Conservation (phyloP, 1,139 yeast genomes). For the Suhomyces panamericanus region DNA sequence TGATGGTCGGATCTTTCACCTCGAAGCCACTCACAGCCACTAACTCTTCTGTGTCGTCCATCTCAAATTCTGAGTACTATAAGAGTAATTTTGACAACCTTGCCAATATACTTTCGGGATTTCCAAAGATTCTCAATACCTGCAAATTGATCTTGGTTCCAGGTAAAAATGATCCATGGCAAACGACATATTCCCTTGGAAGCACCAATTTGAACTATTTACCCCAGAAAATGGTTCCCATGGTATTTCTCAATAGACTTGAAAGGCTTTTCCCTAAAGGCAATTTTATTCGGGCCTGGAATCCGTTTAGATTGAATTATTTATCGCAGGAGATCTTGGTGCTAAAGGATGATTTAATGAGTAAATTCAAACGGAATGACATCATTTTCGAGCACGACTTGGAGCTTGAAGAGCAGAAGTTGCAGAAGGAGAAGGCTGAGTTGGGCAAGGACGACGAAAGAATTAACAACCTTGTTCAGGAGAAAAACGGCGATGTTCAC, state of each 20-base stretch:
- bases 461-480: slow-evolving; percentile 15
- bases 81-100: slow-evolving; percentile 73
- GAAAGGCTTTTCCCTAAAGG: slow-evolving; percentile 63
- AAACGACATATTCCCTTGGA: slow-evolving; percentile 67
- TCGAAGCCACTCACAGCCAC: slow-evolving; percentile 60
- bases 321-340: slow-evolving; percentile 81
- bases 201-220: slow-evolving; percentile 55
- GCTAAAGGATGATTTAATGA: slow-evolving; percentile 69
- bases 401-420: slow-evolving; percentile 30
- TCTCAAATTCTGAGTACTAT: slow-evolving; percentile 54
- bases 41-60: slow-evolving; percentile 40
- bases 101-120: slow-evolving; percentile 51
- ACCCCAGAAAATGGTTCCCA: slow-evolving; percentile 75
- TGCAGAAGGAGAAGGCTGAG: slow-evolving; percentile 18
- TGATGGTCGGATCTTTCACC: slow-evolving; percentile 58
- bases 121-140: slow-evolving; percentile 31
- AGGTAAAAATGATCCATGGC: slow-evolving; percentile 95
- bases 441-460: slow-evolving; percentile 18
- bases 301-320: slow-evolving; percentile 77
- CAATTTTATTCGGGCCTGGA: slow-evolving; percentile 56
- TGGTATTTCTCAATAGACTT: slow-evolving; percentile 65
- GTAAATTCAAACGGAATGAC: slow-evolving; percentile 69
- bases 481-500: slow-evolving; percentile 15
- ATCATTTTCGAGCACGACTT: slow-evolving; percentile 51
- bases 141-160: slow-evolving; percentile 69